Base-by-base conservation (phyloP, 371 early-diverging fungal species). In the Zopfochytrium polystomum region DNA sequence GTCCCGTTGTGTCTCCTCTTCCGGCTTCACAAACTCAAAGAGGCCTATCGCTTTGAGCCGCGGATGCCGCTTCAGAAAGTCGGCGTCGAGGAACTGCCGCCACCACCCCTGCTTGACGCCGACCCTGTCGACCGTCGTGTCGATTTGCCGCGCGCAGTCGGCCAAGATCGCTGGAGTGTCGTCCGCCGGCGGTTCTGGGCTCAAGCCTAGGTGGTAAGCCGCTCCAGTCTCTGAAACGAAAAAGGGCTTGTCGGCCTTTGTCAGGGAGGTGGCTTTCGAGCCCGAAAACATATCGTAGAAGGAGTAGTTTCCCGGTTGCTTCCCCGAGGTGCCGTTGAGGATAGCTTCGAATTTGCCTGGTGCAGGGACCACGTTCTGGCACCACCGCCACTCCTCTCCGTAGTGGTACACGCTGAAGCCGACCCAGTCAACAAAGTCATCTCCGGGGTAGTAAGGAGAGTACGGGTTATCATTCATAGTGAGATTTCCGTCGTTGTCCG, bases 351-450 rank as follows among this genome's bases (percentile, higher is more conserved):
- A 49, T 46, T 49, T 44, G 44, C 60, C 66, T 15, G 60, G 32
- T 6, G 13, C 25, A 18, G 74, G 68, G 6, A 63, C n/a, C 46
- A 55, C 57, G 55, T 73, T 73, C 30, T 52, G 47, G 31, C 54
- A 54, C 70, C 70, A 73, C 5, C 71, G 74, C 35, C 58, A 71
- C 33, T 35, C 33, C 23, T n/a, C 43, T 9, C 70, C 74, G 56
- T 72, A 75, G 27, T 67, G 65, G 71, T 75, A 75, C 45, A 72
- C 54, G 6, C 68, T 67, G 11, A 75, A 27, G 6, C 78, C 76
- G 27, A 78, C 72, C 80, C 80, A 80, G 57, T 78, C 78, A 13
- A 80, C 80, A 30, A 55, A 70, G 0, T 73, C 76, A 56, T 78
- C 77, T 25, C 80, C 80, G 2, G 80, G 78, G 53, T 73, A 78